A percentile compares a stretch with the other conserved stretches of the same genome.
Evolutionary conservation across 164 flowering plant genomes (phyloP).

Genomic region (Brasenia schreberi): DNA sequence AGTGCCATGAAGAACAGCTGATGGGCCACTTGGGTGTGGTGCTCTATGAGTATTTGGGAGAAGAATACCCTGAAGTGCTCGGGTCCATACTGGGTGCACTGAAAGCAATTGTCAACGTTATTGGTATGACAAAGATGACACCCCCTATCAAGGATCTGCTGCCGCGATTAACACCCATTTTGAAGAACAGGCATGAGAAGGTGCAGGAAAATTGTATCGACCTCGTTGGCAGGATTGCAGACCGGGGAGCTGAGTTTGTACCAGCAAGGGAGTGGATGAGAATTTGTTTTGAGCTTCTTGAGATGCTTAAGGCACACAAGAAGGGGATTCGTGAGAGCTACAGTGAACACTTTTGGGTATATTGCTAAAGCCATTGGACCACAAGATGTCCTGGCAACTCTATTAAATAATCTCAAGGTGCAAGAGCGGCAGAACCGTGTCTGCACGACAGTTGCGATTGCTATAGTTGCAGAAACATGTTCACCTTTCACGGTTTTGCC

Average conservation of each 20-base stretch:
- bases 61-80: slow-evolving; percentile 92
- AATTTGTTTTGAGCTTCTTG: slow-evolving; percentile 94
- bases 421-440: slow-evolving; percentile 99
- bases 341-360: slow-evolving; percentile 97
- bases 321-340: slow-evolving; percentile 89
- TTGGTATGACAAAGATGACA: slow-evolving; percentile 99
- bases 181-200: slow-evolving; percentile 96
- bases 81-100: slow-evolving; percentile 95
- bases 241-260: slow-evolving; percentile 98
- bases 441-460: slow-evolving; percentile 97
- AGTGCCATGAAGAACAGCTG: slow-evolving; percentile 96
- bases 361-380: slow-evolving; percentile 99
- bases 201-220: slow-evolving; percentile 98
- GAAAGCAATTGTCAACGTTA: slow-evolving; percentile 92
- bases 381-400: slow-evolving; percentile 91
- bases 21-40: slow-evolving; percentile 99
- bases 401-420: slow-evolving; percentile 90
- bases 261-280: slow-evolving; percentile 99
- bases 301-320: slow-evolving; percentile 98
- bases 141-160: slow-evolving; percentile 97
- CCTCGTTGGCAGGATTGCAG: slow-evolving; percentile 96
- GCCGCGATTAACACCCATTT: slow-evolving; percentile 86
- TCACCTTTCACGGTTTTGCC: slow-evolving; percentile 96
- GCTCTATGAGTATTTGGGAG: slow-evolving; percentile 89
- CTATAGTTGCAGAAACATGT: slow-evolving; percentile 97